These are phyloP conservation scores for Starmera quercuum DNA, from an alignment of 805 yeast species.

Conservation along the genomic window DNA sequence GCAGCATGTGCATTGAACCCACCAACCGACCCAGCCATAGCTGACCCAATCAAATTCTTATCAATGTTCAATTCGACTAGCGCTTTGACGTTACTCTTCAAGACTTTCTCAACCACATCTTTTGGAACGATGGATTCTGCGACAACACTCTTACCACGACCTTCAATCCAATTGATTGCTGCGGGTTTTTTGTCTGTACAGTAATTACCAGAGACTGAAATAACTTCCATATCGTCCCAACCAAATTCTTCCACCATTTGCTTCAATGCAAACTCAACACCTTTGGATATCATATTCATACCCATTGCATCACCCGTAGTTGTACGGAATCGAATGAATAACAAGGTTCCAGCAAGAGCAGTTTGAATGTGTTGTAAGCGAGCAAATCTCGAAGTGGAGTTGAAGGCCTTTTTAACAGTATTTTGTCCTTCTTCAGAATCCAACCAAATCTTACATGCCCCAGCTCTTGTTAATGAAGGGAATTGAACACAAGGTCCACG, in stretches of 20 bases:
- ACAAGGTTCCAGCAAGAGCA: slow-evolving; percentile 86
- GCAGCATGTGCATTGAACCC: slow-evolving; percentile 99
- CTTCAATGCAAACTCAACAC: slow-evolving; percentile 82
- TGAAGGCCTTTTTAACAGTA: slow-evolving; percentile 78
- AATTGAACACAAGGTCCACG: slow-evolving; percentile 97
- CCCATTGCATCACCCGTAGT: slow-evolving; percentile 99
- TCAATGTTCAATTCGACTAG: slow-evolving; percentile 82
- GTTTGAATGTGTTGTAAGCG: slow-evolving; percentile 86
- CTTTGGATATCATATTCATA: slow-evolving; percentile 99
- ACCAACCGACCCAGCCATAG: slow-evolving; percentile 97
- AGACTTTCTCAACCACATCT: slow-evolving; percentile 68
- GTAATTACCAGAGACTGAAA: slow-evolving; percentile 93
- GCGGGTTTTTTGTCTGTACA: slow-evolving; percentile 98
- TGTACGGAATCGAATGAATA: slow-evolving; percentile 91
- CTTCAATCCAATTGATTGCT: slow-evolving; percentile 98
- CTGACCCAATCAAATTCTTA: slow-evolving; percentile 92
- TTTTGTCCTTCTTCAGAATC: slow-evolving; percentile 93
- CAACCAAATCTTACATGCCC: slow-evolving; percentile 90
- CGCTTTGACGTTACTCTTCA: slow-evolving; percentile 89
- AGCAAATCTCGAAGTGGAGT: slow-evolving; percentile 96
- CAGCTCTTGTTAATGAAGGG: slow-evolving; percentile 77
- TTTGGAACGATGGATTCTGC: slow-evolving; percentile 91
- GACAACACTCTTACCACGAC: slow-evolving; percentile 96
- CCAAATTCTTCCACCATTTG: slow-evolving; percentile 85
- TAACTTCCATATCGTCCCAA: slow-evolving; percentile 87